Evolutionary conservation across 2,329 filamentous ascomycete genomes (phyloP).

Genomic region (Phoma herbarum): DNA sequence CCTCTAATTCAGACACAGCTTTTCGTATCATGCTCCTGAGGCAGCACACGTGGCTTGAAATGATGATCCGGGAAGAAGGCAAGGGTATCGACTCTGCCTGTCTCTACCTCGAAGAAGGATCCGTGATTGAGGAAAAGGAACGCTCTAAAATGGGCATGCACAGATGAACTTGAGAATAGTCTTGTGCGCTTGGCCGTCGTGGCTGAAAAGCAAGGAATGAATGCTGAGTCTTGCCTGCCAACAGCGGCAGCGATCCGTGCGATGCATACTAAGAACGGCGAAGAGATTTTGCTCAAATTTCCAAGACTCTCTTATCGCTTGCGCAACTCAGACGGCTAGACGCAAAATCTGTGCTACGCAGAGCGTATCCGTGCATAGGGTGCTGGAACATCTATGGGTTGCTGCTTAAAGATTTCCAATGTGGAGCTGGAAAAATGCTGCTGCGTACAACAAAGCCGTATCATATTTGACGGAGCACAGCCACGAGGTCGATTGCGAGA

Average conservation of each 20-base stretch:
- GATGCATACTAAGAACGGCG: not conserved
- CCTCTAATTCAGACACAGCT: not conserved
- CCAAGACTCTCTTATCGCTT: not conserved
- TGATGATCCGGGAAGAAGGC: slow-evolving; percentile 1
- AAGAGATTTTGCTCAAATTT: not conserved
- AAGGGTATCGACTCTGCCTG: not conserved
- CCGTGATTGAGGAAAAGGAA: not conserved
- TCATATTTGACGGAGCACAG: too few species aligned
- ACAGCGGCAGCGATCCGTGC: slow-evolving; percentile 5
- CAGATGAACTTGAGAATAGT: not conserved
- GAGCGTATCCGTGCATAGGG: not conserved
- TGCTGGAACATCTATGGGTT: not conserved
- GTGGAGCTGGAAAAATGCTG: not conserved
- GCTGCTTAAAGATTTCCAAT: not conserved
- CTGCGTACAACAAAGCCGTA: not conserved
- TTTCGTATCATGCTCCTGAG: slow-evolving; percentile 4
- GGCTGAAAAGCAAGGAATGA: not conserved
- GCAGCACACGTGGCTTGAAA: not conserved
- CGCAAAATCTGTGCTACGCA: not conserved
- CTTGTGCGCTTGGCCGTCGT: not conserved
- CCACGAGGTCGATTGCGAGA: too few species aligned
- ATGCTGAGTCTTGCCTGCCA: not conserved
- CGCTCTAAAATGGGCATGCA: slow-evolving; percentile 12
- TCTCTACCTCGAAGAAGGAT: not conserved
- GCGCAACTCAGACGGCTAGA: not conserved